These are phyloP conservation scores for Dimocarpus longan DNA, from an alignment of 345 rosid genomes.

Conservation along the genomic window DNA sequence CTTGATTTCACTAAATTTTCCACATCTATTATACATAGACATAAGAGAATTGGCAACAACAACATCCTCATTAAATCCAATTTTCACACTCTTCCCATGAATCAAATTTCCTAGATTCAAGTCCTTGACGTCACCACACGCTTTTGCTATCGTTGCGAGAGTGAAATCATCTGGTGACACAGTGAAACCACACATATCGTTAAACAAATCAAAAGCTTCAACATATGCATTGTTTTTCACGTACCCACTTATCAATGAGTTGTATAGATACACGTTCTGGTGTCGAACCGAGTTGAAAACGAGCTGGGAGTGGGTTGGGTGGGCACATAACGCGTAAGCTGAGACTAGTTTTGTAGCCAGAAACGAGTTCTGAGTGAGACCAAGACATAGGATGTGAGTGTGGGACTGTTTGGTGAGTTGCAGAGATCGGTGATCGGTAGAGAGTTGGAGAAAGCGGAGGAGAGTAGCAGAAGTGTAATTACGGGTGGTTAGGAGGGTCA, in stretches of 20 bases:
- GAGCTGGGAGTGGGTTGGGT: slow-evolving; percentile 34
- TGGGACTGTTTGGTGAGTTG: slow-evolving; percentile 50
- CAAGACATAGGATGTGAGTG: slow-evolving; percentile 39
- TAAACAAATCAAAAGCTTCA: slow-evolving; percentile 48
- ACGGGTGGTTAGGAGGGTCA: slow-evolving; percentile 5
- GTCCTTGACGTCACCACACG: slow-evolving; percentile 43
- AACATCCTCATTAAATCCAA: slow-evolving; percentile 43
- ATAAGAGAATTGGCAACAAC: slow-evolving; percentile 61
- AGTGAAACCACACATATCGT: slow-evolving; percentile 34
- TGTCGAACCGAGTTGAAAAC: slow-evolving; percentile 43
- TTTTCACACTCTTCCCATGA: slow-evolving; percentile 46
- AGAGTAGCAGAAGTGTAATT: slow-evolving; percentile 28
- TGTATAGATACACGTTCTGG: slow-evolving; percentile 46
- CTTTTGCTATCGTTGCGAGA: slow-evolving; percentile 46
- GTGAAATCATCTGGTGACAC: slow-evolving; percentile 57
- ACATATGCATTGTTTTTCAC: slow-evolving; percentile 36
- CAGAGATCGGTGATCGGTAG: slow-evolving; percentile 34
- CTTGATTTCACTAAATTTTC: slow-evolving; percentile 28
- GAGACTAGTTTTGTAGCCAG: slow-evolving; percentile 64
- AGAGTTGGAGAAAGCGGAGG: slow-evolving; percentile 42
- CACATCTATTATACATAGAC: slow-evolving; percentile 59
- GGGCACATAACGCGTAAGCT: slow-evolving; percentile 44
- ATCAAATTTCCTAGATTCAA: slow-evolving; percentile 42
- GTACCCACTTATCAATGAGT: slow-evolving; percentile 59
- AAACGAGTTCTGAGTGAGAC: slow-evolving; percentile 39